Percentiles rank a stretch among this genome's conserved stretches.
phyloP scores from a whole-genome alignment of 768 basidiomycete species.

The Cyclocybe cylindracea region DNA sequence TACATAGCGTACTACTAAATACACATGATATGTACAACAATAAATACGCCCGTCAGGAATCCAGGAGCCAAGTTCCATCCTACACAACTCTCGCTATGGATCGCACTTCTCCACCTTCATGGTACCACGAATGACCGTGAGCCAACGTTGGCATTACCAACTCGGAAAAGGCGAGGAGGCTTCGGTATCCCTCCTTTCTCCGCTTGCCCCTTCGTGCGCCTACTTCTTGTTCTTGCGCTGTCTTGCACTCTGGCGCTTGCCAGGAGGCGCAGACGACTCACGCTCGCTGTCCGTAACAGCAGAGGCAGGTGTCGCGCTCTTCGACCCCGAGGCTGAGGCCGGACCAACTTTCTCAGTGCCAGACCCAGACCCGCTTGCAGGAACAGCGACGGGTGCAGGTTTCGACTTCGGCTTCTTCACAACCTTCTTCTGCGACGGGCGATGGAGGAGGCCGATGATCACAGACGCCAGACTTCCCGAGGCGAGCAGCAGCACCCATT shows the following conservation, averaged over 20 bases:
- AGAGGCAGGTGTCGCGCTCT: constrained; percentile 2
- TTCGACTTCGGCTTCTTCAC: too few species aligned
- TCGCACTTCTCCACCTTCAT: too few species aligned
- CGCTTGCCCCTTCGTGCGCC: not conserved
- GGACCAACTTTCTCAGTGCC: too few species aligned
- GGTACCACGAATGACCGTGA: too few species aligned
- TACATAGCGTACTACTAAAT: too few species aligned
- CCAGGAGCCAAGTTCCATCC: too few species aligned
- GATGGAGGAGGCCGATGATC: constrained; percentile 66
- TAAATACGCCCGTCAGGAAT: too few species aligned
- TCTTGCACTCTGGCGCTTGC: constrained; percentile 24
- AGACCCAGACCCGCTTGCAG: not conserved
- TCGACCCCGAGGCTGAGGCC: not conserved
- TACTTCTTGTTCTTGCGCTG: constrained; percentile 26
- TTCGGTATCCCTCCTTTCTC: too few species aligned
- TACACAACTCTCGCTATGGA: too few species aligned
- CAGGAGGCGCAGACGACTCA: constrained; percentile 17
- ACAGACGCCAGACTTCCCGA: constrained; percentile 71
- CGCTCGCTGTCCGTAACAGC: constrained; percentile 19
- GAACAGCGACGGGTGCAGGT: constrained; percentile 4
- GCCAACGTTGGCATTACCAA: too few species aligned
- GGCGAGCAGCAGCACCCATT: constrained; percentile 66
- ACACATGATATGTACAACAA: too few species aligned
- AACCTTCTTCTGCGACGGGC: constrained; percentile 17
- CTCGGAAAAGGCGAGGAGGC: too few species aligned